Conservation (phyloP, 2,329 filamentous ascomycete species). For the Sporothrix schenckii region DNA sequence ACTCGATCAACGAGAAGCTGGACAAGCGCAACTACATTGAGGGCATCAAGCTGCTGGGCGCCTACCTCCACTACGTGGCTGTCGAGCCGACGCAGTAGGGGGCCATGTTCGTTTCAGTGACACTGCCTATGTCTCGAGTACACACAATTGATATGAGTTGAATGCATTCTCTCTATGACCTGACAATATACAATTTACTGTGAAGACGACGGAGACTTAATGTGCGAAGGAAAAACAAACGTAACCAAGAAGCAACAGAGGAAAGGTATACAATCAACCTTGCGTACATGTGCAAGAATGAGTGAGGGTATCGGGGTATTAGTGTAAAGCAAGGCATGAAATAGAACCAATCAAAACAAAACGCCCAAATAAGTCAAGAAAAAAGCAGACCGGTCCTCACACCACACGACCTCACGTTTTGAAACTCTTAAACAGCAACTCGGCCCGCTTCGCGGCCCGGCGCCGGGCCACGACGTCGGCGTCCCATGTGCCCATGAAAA, state of each 20-base stretch:
- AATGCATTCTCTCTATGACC: neutral
- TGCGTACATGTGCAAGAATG: neutral
- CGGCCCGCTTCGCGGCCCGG: conserved; percentile 46
- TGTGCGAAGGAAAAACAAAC: neutral
- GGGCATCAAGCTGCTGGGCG: conserved; percentile 91
- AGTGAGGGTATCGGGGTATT: conserved; percentile 22
- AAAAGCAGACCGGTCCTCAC: neutral
- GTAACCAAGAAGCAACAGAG: neutral
- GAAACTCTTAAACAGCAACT: too few relatives aligned
- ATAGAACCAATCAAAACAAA: conserved; percentile 10
- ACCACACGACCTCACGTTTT: neutral
- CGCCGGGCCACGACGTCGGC: conserved; percentile 54
- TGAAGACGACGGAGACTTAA: too few relatives aligned
- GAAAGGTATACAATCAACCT: neutral
- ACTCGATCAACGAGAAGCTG: conserved; percentile 98
- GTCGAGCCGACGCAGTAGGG: conserved; percentile 68
- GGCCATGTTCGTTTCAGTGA: neutral
- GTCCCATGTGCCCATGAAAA: conserved; percentile 66
- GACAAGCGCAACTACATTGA: conserved; percentile 98
- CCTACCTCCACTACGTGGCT: conserved; percentile 94
- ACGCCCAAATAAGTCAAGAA: neutral
- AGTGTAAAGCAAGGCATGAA: conserved; percentile 24
- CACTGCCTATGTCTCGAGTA: neutral
- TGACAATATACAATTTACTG: neutral
- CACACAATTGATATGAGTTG: neutral